Percentiles rank a stretch among this genome's conserved stretches.
These are phyloP conservation scores for Ramularia collo-cygni DNA, from an alignment of 2,329 filamentous ascomycete genomes.

Conservation along the genomic window DNA sequence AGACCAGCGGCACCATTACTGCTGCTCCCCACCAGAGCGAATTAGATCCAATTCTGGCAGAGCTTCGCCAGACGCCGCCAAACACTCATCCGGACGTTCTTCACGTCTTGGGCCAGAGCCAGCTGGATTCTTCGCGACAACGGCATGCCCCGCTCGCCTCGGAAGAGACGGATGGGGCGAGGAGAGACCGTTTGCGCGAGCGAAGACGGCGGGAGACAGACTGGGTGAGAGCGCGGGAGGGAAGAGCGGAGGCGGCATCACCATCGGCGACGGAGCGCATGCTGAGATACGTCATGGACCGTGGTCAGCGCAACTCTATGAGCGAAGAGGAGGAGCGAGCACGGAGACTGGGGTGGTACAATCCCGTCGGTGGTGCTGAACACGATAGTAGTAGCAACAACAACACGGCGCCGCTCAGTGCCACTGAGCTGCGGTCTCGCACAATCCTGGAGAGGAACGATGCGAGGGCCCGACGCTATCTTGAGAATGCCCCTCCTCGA, in stretches of 20 bases:
- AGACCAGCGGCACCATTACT: slow-evolving; percentile 33
- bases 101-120: slow-evolving; percentile 31
- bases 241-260: slow-evolving; percentile 19
- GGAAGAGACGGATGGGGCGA: neutral
- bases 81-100: slow-evolving; percentile 35
- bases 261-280: slow-evolving; percentile 31
- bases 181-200: slow-evolving; percentile 22
- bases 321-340: slow-evolving; percentile 30
- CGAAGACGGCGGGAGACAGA: slow-evolving; percentile 24
- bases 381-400: slow-evolving; percentile 1
- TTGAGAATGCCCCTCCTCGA: slow-evolving; percentile 28
- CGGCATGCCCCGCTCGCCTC: slow-evolving; percentile 8
- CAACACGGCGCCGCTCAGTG: slow-evolving; percentile 10
- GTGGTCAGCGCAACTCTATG: slow-evolving; percentile 29
- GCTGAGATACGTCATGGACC: slow-evolving; percentile 35
- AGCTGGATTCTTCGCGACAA: slow-evolving; percentile 30
- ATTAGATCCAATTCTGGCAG: slow-evolving; percentile 35
- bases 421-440: slow-evolving; percentile 16
- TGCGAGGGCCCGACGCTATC: slow-evolving; percentile 28
- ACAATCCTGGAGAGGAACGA: slow-evolving; percentile 26
- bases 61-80: slow-evolving; percentile 34
- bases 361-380: slow-evolving; percentile 7
- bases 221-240: slow-evolving; percentile 26
- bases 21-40: slow-evolving; percentile 32
- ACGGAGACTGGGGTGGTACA: slow-evolving; percentile 30